Conservation (phyloP, 805 yeast species). For the Candida pini region DNA sequence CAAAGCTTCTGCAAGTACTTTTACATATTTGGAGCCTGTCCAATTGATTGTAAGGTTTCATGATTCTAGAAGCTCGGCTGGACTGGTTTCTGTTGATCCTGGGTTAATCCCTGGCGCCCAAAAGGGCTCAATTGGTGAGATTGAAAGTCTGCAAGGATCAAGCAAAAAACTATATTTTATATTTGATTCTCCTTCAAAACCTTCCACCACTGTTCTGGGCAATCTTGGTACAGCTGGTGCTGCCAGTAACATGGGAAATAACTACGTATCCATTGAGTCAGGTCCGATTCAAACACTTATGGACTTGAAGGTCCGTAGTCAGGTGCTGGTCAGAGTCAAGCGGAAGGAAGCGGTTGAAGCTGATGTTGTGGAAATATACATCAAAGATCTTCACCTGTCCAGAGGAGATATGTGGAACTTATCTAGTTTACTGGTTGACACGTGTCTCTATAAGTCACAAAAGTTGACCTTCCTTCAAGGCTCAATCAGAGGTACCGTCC, state of each 20-base stretch:
- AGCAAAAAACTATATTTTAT: constrained; percentile 38
- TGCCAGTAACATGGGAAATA: constrained; percentile 16
- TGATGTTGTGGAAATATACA: constrained; percentile 75
- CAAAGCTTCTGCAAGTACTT: background rate
- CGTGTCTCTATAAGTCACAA: constrained; percentile 66
- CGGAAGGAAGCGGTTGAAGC: constrained; percentile 51
- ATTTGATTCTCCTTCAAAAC: constrained; percentile 26
- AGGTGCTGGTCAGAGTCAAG: constrained; percentile 51
- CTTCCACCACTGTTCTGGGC: background rate
- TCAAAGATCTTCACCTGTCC: constrained; percentile 74
- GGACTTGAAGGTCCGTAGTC: constrained; percentile 62
- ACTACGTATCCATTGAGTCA: constrained; percentile 50
- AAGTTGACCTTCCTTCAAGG: constrained; percentile 54
- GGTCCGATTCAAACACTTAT: constrained; percentile 55
- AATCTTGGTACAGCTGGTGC: constrained; percentile 16
- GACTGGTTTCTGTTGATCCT: constrained; percentile 60
- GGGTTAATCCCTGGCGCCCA: constrained; percentile 53
- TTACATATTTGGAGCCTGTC: constrained; percentile 27
- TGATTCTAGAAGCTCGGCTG: constrained; percentile 53
- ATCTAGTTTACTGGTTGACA: constrained; percentile 52
- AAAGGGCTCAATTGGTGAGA: constrained; percentile 75
- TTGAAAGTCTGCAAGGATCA: constrained; percentile 39
- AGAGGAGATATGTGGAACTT: constrained; percentile 93
- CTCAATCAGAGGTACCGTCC: constrained; percentile 57
- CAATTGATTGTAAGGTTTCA: constrained; percentile 54